Percentiles rank a stretch among this genome's conserved stretches.
These are phyloP conservation scores for Phytophthora multivora DNA, from an alignment of 352 stramenopile species.

Conservation along the genomic window DNA sequence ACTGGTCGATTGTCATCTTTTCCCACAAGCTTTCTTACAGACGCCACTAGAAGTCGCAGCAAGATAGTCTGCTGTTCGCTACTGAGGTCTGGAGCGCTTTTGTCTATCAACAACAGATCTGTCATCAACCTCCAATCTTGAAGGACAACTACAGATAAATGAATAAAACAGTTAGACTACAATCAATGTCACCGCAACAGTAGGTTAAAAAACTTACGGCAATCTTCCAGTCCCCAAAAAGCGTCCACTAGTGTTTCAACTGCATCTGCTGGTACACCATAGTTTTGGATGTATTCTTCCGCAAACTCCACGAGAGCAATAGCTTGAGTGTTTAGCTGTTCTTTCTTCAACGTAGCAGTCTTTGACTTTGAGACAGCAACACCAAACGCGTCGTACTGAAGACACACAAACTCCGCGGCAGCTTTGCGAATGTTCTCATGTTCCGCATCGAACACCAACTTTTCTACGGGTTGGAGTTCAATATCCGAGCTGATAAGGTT, in stretches of 20 bases:
- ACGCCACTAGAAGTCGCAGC: conserved; percentile 70
- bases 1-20: conserved; percentile 31
- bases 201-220: conserved; percentile 63
- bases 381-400: conserved; percentile 90
- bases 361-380: conserved; percentile 69
- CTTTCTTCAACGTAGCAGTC: conserved; percentile 66
- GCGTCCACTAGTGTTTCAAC: conserved; percentile 84
- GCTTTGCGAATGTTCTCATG: conserved; percentile 78
- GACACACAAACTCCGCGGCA: conserved; percentile 85
- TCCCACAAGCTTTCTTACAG: conserved; percentile 62
- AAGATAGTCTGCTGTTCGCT: conserved; percentile 83
- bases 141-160: conserved; percentile 69
- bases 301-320: conserved; percentile 91
- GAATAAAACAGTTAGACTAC: conserved; percentile 6
- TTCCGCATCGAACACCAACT: conserved; percentile 77
- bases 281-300: conserved; percentile 83
- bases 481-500: conserved; percentile 83
- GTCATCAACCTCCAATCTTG: conserved; percentile 81
- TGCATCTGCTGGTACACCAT: conserved; percentile 55
- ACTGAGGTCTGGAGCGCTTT: conserved; percentile 78
- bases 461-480: conserved; percentile 78
- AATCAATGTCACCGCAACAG: conserved; percentile 2
- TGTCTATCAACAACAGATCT: conserved; percentile 78
- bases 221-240: conserved; percentile 87
- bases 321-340: conserved; percentile 86